Percentiles rank a stretch among this genome's conserved stretches.
These are phyloP conservation scores for Prunus armeniaca DNA, from an alignment of 306 rosid species.

Conservation along the genomic window DNA sequence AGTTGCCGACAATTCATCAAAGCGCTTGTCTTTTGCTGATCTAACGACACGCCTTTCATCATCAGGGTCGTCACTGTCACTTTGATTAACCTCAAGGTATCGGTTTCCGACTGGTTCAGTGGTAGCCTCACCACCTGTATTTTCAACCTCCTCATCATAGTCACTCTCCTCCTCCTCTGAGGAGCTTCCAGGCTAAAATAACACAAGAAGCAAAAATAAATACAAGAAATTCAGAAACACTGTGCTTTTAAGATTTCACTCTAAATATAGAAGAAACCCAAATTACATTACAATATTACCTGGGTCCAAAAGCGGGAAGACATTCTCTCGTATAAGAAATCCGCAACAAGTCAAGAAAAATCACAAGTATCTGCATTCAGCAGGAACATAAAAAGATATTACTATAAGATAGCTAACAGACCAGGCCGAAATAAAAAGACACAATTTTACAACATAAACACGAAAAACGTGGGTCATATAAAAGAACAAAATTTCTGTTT, in stretches of 20 bases:
- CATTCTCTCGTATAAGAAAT: constrained; percentile 16
- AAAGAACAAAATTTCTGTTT: background rate
- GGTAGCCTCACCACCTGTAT: constrained; percentile 34
- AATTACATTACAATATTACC: constrained; percentile 21
- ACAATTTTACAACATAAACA: background rate
- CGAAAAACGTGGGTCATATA: background rate
- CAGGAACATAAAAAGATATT: background rate
- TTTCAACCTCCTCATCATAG: constrained; percentile 47
- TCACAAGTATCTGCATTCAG: constrained; percentile 6
- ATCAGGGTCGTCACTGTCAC: constrained; percentile 74
- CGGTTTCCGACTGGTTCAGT: constrained; percentile 26
- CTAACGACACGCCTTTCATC: constrained; percentile 66
- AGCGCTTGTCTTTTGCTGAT: constrained; percentile 87
- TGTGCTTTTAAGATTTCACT: background rate
- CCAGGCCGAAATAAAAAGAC: background rate
- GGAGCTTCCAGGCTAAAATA: constrained; percentile 63
- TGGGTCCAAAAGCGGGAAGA: constrained; percentile 57
- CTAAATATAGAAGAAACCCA: background rate
- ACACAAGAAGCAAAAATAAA: background rate
- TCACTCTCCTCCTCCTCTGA: constrained; percentile 79
- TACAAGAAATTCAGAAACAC: background rate
- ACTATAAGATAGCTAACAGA: background rate
- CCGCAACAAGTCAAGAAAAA: background rate
- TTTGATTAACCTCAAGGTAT: constrained; percentile 39
- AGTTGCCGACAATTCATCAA: constrained; percentile 78